Base-by-base conservation (phyloP, 2,329 filamentous ascomycete species). In the Exophiala calicioides region DNA sequence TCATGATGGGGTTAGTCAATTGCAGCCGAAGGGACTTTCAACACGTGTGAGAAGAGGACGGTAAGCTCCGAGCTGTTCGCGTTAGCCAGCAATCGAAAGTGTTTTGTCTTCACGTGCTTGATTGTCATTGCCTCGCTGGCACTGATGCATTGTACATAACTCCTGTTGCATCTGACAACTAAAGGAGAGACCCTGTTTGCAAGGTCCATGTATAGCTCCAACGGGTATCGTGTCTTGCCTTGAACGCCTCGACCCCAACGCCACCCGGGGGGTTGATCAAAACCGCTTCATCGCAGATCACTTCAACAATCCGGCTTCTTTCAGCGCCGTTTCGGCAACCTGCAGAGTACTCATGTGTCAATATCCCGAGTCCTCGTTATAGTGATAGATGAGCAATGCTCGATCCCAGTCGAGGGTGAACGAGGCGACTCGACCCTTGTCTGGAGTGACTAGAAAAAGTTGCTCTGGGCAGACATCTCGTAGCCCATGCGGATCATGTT, bases 161-260 rank as follows among this genome's bases (percentile, higher is more conserved):
- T 44, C 44, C 44, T 34, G 39, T 18, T 32, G 47, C 42, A n/a
- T 15, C 18, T 15, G 26, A 33, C 40, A 35, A 18, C 30, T 21
- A 35, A 47, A 47, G 23, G 29, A 15, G 16, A 50, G 51, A 54
- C 53, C 39, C 44, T 52, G 53, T 56, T 55, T 56, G 47, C 51
- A 50, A 55, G 36, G 47, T 47, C 52, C 52, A 53, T 55, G 50
- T 44, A 44, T 53, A 26, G 35, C 35, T 32, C 32, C 30, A 29
- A 12, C 15, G 43, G 41, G 46, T 55, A 52, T 53, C n/a, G n/a
- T n/a, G n/a, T n/a, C 49, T 37, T 31, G 32, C 29, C 27, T 16
- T 37, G 3, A 40, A 50, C 50, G 50, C 50, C 47, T 23, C 12
- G n/a, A n/a, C n/a, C 26, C 45, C 39, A 29, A 18, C 39, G 42